These are phyloP conservation scores for Russula ochroleuca DNA, from an alignment of 768 basidiomycete genomes.

Conservation along the genomic window DNA sequence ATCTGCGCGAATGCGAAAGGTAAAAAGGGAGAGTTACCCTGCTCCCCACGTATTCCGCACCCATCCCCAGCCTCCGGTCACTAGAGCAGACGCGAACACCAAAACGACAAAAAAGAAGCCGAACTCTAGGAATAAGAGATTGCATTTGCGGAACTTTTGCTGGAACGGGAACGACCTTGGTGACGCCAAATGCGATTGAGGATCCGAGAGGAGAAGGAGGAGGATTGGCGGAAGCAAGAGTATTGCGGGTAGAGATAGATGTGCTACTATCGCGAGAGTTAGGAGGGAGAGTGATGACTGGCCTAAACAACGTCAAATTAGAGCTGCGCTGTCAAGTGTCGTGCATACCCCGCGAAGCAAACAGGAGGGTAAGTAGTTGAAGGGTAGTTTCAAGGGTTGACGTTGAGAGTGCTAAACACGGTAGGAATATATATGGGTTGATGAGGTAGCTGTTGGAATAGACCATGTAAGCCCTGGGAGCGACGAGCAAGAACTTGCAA, in stretches of 20 bases:
- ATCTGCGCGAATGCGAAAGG: slow-evolving; percentile 6
- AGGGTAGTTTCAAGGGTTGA: slow-evolving; percentile 78
- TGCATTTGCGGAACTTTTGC: slow-evolving; percentile 15
- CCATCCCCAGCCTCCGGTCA: slow-evolving; percentile 65
- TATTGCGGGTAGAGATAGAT: slow-evolving; percentile 66
- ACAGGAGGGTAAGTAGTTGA: slow-evolving; percentile 60
- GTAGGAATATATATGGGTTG: slow-evolving; percentile 83
- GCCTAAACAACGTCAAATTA: slow-evolving; percentile 40
- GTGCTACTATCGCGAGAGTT: slow-evolving; percentile 64
- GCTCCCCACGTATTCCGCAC: slow-evolving; percentile 79
- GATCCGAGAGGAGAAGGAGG: slow-evolving; percentile 57
- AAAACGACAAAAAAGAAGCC: slow-evolving; percentile 47
- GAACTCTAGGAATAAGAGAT: slow-evolving; percentile 49
- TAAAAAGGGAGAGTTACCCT: slow-evolving; percentile 46
- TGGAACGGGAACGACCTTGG: slow-evolving; percentile 41
- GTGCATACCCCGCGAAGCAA: slow-evolving; percentile 59
- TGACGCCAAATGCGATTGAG: slow-evolving; percentile 64
- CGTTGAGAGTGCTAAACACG: slow-evolving; percentile 77
- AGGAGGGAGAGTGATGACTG: slow-evolving; percentile 55
- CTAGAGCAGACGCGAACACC: slow-evolving; percentile 48
- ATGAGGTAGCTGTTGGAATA: slow-evolving; percentile 62
- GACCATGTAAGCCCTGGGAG: background rate
- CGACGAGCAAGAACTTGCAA: background rate
- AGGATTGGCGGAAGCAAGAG: slow-evolving; percentile 65
- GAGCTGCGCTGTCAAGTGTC: background rate